A percentile compares a stretch with the other conserved stretches of the same genome.
phyloP scores from a whole-genome alignment of 768 basidiomycete species.

The Leccinum truebloodii region DNA sequence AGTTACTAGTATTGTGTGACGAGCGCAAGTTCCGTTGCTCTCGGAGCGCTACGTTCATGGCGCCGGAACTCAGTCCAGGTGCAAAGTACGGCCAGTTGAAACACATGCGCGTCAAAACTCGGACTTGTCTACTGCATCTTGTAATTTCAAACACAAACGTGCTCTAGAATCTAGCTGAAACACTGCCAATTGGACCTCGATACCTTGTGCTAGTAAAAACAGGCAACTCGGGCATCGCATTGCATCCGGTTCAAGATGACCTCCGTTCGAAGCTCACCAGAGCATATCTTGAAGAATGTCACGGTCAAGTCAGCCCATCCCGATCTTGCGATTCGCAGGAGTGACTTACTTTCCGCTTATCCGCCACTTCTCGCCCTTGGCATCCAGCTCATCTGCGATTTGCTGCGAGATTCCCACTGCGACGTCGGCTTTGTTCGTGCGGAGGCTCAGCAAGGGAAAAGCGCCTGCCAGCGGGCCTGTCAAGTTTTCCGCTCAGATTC shows the following conservation, averaged over 20 bases:
- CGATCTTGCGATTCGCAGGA: not conserved
- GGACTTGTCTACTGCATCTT: not conserved
- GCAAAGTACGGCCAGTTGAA: not conserved
- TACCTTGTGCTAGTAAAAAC: not conserved
- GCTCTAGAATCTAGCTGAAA: not conserved
- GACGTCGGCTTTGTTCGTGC: constrained; percentile 96
- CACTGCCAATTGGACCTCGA: not conserved
- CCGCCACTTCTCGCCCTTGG: constrained; percentile 70
- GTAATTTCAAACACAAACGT: not conserved
- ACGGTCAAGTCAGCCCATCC: not conserved
- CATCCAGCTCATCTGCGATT: constrained; percentile 66
- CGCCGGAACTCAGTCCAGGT: not conserved
- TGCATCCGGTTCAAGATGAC: not conserved
- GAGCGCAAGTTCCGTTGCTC: no score
- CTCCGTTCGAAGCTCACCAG: constrained; percentile 34
- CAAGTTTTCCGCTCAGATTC: constrained; percentile 7
- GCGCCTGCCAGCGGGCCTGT: constrained; percentile 75
- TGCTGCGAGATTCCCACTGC: constrained; percentile 76
- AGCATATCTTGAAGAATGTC: constrained; percentile 24
- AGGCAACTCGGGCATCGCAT: not conserved
- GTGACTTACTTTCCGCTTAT: constrained; percentile 68
- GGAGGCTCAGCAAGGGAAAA: constrained; percentile 80
- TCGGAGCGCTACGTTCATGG: not conserved
- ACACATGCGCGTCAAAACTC: not conserved
- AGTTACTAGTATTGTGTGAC: no score